Evolutionary conservation across 2,329 filamentous ascomycete species (phyloP).

Genomic region (Colletotrichum scovillei): DNA sequence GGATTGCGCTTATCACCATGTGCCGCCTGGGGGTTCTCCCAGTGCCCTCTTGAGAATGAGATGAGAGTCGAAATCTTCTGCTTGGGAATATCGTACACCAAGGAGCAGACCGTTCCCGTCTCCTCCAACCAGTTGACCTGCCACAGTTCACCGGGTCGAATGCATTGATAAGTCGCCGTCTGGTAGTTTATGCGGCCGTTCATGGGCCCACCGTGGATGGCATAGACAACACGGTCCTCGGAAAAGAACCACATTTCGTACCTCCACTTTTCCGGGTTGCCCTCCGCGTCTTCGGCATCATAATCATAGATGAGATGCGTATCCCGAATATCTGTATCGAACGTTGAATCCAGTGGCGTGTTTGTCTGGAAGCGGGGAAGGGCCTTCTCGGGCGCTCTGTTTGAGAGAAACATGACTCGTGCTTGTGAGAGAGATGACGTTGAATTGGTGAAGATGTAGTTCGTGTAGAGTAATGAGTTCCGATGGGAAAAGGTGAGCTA

Average conservation of each 20-base stretch:
- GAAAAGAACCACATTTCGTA: slow-evolving; percentile 73
- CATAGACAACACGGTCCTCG: slow-evolving; percentile 64
- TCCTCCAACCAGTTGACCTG: slow-evolving; percentile 72
- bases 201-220: slow-evolving; percentile 71
- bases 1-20: slow-evolving; percentile 67
- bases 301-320: slow-evolving; percentile 69
- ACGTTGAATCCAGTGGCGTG: slow-evolving; percentile 43
- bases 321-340: slow-evolving; percentile 63
- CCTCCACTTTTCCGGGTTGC: slow-evolving; percentile 67
- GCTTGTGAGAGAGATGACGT: not conserved
- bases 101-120: slow-evolving; percentile 66
- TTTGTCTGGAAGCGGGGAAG: slow-evolving; percentile 37
- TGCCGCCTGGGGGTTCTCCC: slow-evolving; percentile 61
- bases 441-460: not conserved
- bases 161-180: slow-evolving; percentile 66
- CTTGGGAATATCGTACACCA: slow-evolving; percentile 65
- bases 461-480: not conserved
- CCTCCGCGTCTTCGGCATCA: slow-evolving; percentile 56
- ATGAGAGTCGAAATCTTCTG: slow-evolving; percentile 63
- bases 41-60: slow-evolving; percentile 66
- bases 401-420: slow-evolving; percentile 36
- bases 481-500: not conserved
- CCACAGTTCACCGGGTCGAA: slow-evolving; percentile 68
- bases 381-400: slow-evolving; percentile 17
- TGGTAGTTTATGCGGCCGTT: slow-evolving; percentile 65